Evolutionary conservation across 2,329 filamentous ascomycete genomes (phyloP).

Genomic region (Microdochium trichocladiopsis): DNA sequence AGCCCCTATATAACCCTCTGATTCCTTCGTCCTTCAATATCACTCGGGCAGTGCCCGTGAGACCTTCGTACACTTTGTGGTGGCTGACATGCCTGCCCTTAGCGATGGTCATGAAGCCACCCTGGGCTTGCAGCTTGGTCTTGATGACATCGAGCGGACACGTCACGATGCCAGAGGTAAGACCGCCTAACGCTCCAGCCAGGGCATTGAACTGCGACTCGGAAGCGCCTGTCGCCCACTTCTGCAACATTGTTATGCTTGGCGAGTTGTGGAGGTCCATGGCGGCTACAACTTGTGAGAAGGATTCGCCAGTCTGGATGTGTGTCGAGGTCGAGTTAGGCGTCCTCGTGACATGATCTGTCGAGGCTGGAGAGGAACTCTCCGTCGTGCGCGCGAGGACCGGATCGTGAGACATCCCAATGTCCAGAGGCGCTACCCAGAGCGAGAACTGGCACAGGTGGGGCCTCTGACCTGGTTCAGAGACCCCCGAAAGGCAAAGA

Average conservation of each 20-base stretch:
- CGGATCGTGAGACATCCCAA: constrained; percentile 46
- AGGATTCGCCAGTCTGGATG: constrained; percentile 13
- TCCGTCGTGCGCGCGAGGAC: constrained; percentile 24
- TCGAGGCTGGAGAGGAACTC: constrained; percentile 13
- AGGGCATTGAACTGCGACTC: constrained; percentile 71
- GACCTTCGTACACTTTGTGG: constrained; percentile 68
- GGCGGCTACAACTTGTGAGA: constrained; percentile 14
- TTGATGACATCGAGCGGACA: constrained; percentile 99
- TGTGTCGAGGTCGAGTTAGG: constrained; percentile 17
- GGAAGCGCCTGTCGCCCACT: constrained; percentile 48
- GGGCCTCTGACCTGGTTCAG: constrained; percentile 4
- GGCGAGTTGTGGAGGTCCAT: constrained; percentile 20
- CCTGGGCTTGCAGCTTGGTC: constrained; percentile 94
- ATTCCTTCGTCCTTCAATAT: constrained; percentile 89
- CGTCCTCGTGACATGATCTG: constrained; percentile 25
- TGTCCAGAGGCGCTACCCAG: neutral
- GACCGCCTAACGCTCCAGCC: constrained; percentile 80
- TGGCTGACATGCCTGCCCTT: constrained; percentile 41
- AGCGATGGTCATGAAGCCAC: constrained; percentile 60
- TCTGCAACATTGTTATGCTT: constrained; percentile 38
- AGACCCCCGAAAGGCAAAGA: constrained; percentile 1
- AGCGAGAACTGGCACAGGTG: neutral
- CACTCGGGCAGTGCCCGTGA: constrained; percentile 75
- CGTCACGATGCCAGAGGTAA: constrained; percentile 89
- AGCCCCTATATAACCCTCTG: constrained; percentile 82